These are phyloP conservation scores for Hemerocallis citrina DNA, from an alignment of 106 monocot genomes.

Conservation along the genomic window DNA sequence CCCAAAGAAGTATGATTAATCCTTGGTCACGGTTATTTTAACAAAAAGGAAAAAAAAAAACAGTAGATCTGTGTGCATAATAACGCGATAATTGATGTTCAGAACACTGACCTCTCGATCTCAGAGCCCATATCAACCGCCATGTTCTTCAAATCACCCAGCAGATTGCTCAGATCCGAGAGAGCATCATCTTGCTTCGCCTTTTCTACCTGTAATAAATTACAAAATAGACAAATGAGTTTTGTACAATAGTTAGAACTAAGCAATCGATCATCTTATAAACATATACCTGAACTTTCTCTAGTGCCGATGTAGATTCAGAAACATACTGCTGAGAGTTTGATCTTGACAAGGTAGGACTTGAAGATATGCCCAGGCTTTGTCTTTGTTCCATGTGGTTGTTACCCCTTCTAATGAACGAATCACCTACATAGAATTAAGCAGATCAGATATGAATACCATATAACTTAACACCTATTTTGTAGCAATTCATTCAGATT, in stretches of 20 bases:
- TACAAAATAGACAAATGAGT: constrained; percentile 3
- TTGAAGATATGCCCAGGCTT: constrained; percentile 23
- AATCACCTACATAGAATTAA: constrained; percentile 19
- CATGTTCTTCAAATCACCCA: constrained; percentile 61
- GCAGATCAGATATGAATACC: constrained; percentile 1
- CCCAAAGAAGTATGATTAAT: background rate
- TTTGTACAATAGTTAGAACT: background rate
- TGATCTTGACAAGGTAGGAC: constrained; percentile 13
- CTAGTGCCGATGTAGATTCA: constrained; percentile 23
- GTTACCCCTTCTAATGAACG: constrained; percentile 24
- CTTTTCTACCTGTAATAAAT: constrained; percentile 45
- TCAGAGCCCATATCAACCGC: constrained; percentile 76
- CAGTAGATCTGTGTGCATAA: background rate
- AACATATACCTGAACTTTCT: constrained; percentile 29
- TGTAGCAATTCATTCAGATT: background rate
- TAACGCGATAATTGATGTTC: background rate
- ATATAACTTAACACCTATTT: background rate
- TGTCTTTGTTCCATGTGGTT: constrained; percentile 29
- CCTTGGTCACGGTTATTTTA: no score
- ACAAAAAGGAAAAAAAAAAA: background rate
- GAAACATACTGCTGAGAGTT: constrained; percentile 16
- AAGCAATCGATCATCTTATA: background rate
- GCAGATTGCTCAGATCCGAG: constrained; percentile 51
- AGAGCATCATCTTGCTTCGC: constrained; percentile 63
- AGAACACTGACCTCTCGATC: constrained; percentile 35